These are phyloP conservation scores for Ophiostoma pallidulum DNA, from an alignment of 2,329 filamentous ascomycete genomes.

Conservation along the genomic window DNA sequence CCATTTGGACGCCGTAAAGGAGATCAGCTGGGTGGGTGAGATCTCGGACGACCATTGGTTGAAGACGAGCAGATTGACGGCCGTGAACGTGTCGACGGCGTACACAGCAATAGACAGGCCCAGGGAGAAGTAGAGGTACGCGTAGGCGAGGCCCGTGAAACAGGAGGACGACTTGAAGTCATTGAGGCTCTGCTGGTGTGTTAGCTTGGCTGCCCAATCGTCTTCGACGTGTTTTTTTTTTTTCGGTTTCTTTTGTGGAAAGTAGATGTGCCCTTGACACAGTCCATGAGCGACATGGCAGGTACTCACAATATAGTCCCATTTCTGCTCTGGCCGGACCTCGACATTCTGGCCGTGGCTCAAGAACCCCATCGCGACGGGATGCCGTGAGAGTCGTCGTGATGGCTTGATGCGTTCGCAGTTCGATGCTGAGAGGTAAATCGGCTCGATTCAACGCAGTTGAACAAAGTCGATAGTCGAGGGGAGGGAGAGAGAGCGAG, in stretches of 20 bases:
- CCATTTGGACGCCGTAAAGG: conserved; percentile 77
- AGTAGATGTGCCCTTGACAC: no score
- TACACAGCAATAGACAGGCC: conserved; percentile 76
- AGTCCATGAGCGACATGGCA: conserved; percentile 6
- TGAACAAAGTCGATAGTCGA: conserved; percentile 5
- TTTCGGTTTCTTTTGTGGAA: no score
- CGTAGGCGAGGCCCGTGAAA: conserved; percentile 69
- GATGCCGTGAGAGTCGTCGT: no score
- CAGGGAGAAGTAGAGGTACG: conserved; percentile 73
- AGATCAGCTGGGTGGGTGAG: conserved; percentile 57
- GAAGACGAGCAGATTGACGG: conserved; percentile 81
- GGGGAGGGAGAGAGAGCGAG: neutral
- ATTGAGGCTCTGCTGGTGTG: conserved; percentile 32
- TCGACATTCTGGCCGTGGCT: conserved; percentile 49
- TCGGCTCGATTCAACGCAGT: conserved; percentile 4
- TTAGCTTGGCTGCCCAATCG: no score
- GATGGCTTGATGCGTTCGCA: no score
- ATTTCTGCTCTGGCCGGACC: conserved; percentile 76
- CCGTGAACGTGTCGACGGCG: conserved; percentile 83
- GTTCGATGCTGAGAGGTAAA: neutral
- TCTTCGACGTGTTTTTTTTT: no score
- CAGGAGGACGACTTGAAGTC: conserved; percentile 83
- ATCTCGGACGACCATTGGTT: conserved; percentile 82
- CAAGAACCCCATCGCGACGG: conserved; percentile 53
- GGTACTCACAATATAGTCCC: conserved; percentile 74